Evolutionary conservation across 257 asterid genomes (phyloP).

Genomic region (Plantago major): DNA sequence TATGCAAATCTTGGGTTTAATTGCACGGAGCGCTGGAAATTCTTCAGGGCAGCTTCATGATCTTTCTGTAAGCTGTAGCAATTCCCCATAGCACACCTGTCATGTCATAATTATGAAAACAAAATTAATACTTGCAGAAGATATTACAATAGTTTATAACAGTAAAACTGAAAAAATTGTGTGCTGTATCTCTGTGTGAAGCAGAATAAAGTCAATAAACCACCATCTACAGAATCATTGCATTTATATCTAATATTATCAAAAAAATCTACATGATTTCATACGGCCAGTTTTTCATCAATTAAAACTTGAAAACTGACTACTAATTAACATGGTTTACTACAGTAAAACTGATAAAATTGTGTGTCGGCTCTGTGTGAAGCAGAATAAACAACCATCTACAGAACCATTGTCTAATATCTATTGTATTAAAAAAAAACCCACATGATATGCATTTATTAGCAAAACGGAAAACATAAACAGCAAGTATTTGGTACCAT

Average conservation of each 20-base stretch:
- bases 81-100: conserved; percentile 95
- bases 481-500: conserved; percentile 44
- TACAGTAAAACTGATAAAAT: background rate
- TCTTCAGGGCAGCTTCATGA: conserved; percentile 89
- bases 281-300: conserved; percentile 3
- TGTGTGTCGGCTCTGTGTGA: background rate
- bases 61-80: conserved; percentile 95
- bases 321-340: background rate
- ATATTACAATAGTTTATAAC: no score
- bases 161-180: no score
- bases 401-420: background rate
- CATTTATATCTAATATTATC: no score
- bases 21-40: conserved; percentile 94
- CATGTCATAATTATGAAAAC: conserved; percentile 21
- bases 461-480: conserved; percentile 6
- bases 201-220: no score
- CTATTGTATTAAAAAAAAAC: background rate
- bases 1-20: conserved; percentile 81
- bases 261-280: background rate
- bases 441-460: conserved; percentile 3
- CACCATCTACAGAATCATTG: no score
- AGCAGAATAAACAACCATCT: conserved; percentile 12
- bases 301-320: background rate
- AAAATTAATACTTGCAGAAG: conserved; percentile 8
- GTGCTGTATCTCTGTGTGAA: no score